Base-by-base conservation (phyloP, 352 stramenopile species). In the Phytopythium cucurbitacearum region DNA sequence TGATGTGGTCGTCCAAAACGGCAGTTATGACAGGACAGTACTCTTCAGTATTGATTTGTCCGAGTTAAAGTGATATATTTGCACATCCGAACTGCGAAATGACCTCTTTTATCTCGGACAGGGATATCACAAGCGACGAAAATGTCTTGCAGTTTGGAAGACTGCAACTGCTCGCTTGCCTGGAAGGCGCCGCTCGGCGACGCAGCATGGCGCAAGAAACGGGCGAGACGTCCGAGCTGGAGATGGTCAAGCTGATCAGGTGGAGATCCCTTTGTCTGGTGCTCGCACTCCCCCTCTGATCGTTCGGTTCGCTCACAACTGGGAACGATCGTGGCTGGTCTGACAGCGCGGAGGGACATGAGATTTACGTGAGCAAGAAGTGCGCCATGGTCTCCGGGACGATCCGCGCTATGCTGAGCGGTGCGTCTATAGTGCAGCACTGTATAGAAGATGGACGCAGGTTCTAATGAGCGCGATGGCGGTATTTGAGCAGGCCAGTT, bases 391-490 rank as follows among this genome's bases (percentile, higher is more conserved):
- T 98, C 37, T 97, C 91, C 6, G 94, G 90, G 33, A 99, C 97
- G 3, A 99, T 99, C 50, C 78, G 92, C 28, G 94, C 95, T 13
- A 99, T 99, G 96, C 74, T 99, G 38, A 96, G 95, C 56, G 93
- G 90, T 81, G 67, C 67, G 67, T 93, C 0, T 21, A 40, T 3
- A 9, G 12, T 28, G 4, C 21, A 15, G 12, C 40, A 15, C 40
- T 15, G 21, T 28, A 15, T 15, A 28, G 21, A 28, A 28, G 21
- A 28, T 28, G 21, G 21, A 28, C 21, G 2, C 21, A 28, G 21
- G 21, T 28, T 28, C 21, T 28, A 28, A 53, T 28, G 8, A 48
- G 7, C 40, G 28, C 28, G 39, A 45, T 35, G 39, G 32, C 42
- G 12, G 39, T 3, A 9, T 56, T 2, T 34, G 28, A 42, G 46